Base-by-base conservation (phyloP, 164 flowering plant genomes). In the Pachysandra terminalis region DNA sequence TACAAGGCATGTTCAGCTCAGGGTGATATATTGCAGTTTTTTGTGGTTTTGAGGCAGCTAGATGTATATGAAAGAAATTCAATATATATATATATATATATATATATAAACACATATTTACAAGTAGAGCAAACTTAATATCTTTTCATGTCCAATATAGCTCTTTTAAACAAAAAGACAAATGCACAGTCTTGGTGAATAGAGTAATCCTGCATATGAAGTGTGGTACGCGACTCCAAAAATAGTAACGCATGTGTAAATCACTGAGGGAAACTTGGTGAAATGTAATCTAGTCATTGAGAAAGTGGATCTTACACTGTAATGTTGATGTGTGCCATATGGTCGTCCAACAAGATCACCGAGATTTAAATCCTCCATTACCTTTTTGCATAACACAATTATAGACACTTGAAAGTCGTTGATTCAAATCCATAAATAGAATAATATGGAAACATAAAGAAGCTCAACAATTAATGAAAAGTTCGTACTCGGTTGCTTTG, bases 251-350 rank as follows among this genome's bases (percentile, higher is more conserved):
- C n/a, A n/a, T n/a, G n/a, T n/a, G n/a, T n/a, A n/a, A n/a, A n/a
- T n/a, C n/a, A n/a, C n/a, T n/a, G n/a, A n/a, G 22, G 23, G 58
- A 9, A 27, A 26, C 25, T 27, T 27, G 26, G 45, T 28, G 19
- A 28, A 21, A 64, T 12, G 19, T 19, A 64, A 19, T 23, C 41
- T 64, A 5, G 40, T 66, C 69, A 23, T 56, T 57, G 40, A n/a
- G 26, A 37, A 53, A 23, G 40, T 53, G 45, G 68, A 58, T 26
- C 86, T 84, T 84, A 90, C 96, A 74, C 71, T 82, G 68, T 81
- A 92, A 78, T 92, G 95, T 32, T 65, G 83, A 73, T 90, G 96
- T 53, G 88, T 80, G 54, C 96, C 98, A 79, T 88, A 88, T 62
- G 93, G 88, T 77, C 86, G 81, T 68, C 93, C 96, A 82, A 86